Conservation (phyloP, 345 rosid genomes). For the Salix koriyanagi region DNA sequence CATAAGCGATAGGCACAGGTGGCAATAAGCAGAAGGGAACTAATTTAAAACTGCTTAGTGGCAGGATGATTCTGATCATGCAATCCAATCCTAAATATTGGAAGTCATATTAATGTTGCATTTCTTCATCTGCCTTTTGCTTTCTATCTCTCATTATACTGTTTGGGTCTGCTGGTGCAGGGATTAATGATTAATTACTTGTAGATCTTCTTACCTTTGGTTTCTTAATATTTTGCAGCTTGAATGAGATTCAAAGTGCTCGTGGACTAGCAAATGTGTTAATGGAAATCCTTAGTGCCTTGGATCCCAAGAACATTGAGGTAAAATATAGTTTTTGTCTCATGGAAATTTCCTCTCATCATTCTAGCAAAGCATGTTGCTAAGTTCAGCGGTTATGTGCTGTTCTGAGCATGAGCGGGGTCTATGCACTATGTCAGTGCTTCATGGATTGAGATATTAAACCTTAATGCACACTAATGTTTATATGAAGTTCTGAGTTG, state of each 20-base stretch:
- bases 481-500: not conserved
- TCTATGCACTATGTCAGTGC: not conserved
- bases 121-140: not conserved
- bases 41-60: not conserved
- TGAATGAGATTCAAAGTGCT: slow-evolving; percentile 74
- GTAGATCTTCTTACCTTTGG: not conserved
- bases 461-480: not conserved
- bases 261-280: slow-evolving; percentile 65
- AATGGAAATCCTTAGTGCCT: slow-evolving; percentile 78
- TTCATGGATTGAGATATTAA: not conserved
- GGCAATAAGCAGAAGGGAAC: not conserved
- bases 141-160: not conserved
- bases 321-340: slow-evolving; percentile 26
- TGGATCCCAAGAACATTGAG: slow-evolving; percentile 79
- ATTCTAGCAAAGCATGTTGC: not conserved
- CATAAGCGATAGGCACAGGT: not conserved
- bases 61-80: not conserved
- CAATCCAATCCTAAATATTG: not conserved
- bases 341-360: not conserved
- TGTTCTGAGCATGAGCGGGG: not conserved
- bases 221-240: slow-evolving; percentile 37
- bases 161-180: not conserved
- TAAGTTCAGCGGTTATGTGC: not conserved
- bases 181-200: not conserved
- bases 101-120: not conserved